These are phyloP conservation scores for Fusarium oxysporum DNA, from an alignment of 2,329 filamentous ascomycete species.

Conservation along the genomic window DNA sequence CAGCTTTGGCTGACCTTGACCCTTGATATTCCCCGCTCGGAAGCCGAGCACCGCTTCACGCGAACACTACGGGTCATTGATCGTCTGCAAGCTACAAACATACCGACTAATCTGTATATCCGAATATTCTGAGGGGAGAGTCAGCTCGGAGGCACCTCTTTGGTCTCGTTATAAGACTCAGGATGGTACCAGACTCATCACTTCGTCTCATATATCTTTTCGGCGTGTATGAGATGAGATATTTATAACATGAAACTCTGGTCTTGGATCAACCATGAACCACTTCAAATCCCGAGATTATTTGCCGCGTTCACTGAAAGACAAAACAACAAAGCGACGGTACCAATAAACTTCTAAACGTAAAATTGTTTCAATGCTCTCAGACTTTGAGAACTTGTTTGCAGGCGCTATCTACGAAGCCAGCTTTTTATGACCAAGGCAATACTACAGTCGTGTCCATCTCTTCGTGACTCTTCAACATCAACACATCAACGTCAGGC, in stretches of 20 bases:
- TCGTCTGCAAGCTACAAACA: constrained; percentile 11
- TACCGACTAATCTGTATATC: constrained; percentile 12
- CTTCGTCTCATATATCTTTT: not conserved
- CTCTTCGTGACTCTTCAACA: constrained; percentile 26
- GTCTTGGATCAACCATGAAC: not conserved
- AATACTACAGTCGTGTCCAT: constrained; percentile 22
- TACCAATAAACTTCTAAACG: constrained; percentile 6
- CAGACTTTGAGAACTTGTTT: constrained; percentile 13
- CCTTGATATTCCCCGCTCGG: constrained; percentile 39
- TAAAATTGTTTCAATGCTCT: constrained; percentile 25
- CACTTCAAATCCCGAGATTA: not conserved
- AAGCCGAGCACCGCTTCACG: constrained; percentile 41
- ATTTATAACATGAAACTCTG: not conserved
- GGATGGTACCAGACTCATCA: not conserved
- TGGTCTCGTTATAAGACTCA: not conserved
- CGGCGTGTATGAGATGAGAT: not conserved
- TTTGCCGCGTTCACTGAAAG: not conserved
- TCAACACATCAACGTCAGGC: constrained; percentile 32
- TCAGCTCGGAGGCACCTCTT: not conserved
- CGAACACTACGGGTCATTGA: constrained; percentile 32
- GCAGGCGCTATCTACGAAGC: constrained; percentile 27
- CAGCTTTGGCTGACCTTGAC: constrained; percentile 7
- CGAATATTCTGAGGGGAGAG: constrained; percentile 9
- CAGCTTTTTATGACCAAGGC: constrained; percentile 16
- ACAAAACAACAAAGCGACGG: not conserved